Evolutionary conservation across 345 rosid species (phyloP), one percentile per base, ranked within the genome.

Genomic region (Eucalyptus decipiens): DNA sequence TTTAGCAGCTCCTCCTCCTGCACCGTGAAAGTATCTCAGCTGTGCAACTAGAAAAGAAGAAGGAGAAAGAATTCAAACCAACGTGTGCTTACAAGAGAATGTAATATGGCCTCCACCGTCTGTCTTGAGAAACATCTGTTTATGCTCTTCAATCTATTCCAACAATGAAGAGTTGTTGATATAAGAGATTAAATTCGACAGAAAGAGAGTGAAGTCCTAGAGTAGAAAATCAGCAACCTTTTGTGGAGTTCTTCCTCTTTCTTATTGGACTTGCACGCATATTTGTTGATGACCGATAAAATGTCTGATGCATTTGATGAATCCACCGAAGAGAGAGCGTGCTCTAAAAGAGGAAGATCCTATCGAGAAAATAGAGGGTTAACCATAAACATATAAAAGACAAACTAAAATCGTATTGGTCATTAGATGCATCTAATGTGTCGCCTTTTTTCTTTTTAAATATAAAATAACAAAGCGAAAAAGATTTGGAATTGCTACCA

Each of bases 61-160:
- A 54, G 26, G 30, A 54, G n/a, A 21, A 6, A 86, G 19, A n/a
- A 50, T 6, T 26, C 45, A 26, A 18, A 28, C n/a, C n/a, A 30
- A 32, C 32, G 24, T 23, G 34, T n/a, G 81, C 86, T 88, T 42
- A 88, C 89, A 7, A 88, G 67, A 48, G 72, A 88, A 21, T 3
- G n/a, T 21, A 88, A 49, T 50, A 88, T 86, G 87, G 72, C 88
- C 65, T 90, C 91, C 19, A 72, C 86, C 7, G 86, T 88, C 23
- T 87, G 65, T 43, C 69, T 76, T 34, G 91, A 90, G 90, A 90
- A 90, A 88, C 90, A 88, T 37, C 32, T 86, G 86, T 90, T 90
- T 19, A 90, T 90, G 7, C 34, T 47, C 85, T 86, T 52, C 60
- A 89, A 48, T 17, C 90, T 89, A n/a, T 28, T 51, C 21, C 34